phyloP scores from a whole-genome alignment of 1,284 basidiomycete species.

The Fomitopsis betulina region DNA sequence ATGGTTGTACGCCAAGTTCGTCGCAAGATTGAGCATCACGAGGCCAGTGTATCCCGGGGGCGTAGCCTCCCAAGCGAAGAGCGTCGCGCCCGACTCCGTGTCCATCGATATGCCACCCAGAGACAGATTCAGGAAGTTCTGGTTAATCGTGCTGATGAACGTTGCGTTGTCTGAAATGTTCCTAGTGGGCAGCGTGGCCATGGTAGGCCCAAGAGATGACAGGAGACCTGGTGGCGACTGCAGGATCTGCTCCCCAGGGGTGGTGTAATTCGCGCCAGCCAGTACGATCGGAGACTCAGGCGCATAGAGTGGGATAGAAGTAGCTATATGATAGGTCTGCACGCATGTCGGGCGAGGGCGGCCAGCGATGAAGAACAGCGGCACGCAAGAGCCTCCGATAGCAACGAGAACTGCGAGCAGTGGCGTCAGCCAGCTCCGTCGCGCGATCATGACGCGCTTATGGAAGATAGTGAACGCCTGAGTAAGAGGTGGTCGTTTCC shows the following conservation, averaged over 20 bases:
- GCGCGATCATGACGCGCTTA: constrained; percentile 64
- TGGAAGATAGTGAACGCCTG: constrained; percentile 70
- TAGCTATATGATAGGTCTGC: constrained; percentile 30
- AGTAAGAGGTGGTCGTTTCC: constrained; percentile 42
- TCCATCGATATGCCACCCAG: constrained; percentile 63
- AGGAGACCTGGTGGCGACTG: constrained; percentile 44
- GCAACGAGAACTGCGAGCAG: constrained; percentile 58
- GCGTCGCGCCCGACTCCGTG: constrained; percentile 34
- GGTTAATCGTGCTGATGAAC: constrained; percentile 46
- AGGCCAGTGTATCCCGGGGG: constrained; percentile 51
- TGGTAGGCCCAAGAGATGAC: constrained; percentile 34
- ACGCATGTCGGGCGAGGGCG: constrained; percentile 45
- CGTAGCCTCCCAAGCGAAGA: constrained; percentile 63
- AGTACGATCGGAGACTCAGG: constrained; percentile 36
- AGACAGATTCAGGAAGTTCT: constrained; percentile 44
- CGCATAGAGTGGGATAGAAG: constrained; percentile 42
- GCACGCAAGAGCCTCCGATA: constrained; percentile 59
- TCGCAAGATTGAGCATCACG: constrained; percentile 60
- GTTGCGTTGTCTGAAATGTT: constrained; percentile 47
- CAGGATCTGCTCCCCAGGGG: constrained; percentile 26
- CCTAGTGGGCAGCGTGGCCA: constrained; percentile 28
- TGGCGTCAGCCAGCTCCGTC: constrained; percentile 66
- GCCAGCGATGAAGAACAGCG: constrained; percentile 56
- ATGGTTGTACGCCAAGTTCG: constrained; percentile 60
- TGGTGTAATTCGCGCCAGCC: constrained; percentile 12